Conservation (phyloP, 2,329 filamentous ascomycete genomes). For the Epichloe gansuensis region DNA sequence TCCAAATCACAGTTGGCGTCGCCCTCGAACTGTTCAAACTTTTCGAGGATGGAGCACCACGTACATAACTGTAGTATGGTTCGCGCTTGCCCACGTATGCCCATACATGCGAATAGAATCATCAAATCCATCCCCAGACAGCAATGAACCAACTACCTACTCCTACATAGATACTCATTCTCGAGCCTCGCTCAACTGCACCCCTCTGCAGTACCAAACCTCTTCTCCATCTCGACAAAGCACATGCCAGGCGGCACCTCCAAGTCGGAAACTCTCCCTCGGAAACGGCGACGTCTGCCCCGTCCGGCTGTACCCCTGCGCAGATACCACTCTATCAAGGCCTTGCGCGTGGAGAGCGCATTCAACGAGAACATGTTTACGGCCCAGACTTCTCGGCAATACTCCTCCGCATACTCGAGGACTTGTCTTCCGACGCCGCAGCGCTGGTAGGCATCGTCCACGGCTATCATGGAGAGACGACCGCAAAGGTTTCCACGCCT, state of each 20-base stretch:
- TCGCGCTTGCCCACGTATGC: too few relatives aligned
- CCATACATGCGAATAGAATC: too few relatives aligned
- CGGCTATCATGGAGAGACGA: constrained; percentile 23
- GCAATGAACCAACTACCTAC: too few relatives aligned
- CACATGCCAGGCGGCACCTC: constrained; percentile 18
- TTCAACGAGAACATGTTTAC: constrained; percentile 18
- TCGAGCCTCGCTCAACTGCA: too few relatives aligned
- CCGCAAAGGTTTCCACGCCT: constrained; percentile 13
- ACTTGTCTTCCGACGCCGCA: constrained; percentile 22
- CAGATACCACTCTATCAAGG: constrained; percentile 24
- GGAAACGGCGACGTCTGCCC: constrained; percentile 21
- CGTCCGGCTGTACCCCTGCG: constrained; percentile 24
- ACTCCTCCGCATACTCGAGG: constrained; percentile 19
- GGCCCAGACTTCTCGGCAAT: constrained; percentile 17
- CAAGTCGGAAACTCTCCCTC: constrained; percentile 8
- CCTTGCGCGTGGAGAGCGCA: constrained; percentile 20
- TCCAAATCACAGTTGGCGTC: too few relatives aligned
- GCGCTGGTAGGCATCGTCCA: constrained; percentile 18
- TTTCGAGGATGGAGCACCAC: too few relatives aligned
- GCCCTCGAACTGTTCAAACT: too few relatives aligned
- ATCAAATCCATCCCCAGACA: too few relatives aligned
- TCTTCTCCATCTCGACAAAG: constrained; percentile 25
- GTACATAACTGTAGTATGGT: too few relatives aligned
- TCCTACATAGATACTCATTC: too few relatives aligned
- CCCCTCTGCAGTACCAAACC: not conserved